Base-by-base conservation (phyloP, 2,329 filamentous ascomycete genomes). In the Zalaria sp. region DNA sequence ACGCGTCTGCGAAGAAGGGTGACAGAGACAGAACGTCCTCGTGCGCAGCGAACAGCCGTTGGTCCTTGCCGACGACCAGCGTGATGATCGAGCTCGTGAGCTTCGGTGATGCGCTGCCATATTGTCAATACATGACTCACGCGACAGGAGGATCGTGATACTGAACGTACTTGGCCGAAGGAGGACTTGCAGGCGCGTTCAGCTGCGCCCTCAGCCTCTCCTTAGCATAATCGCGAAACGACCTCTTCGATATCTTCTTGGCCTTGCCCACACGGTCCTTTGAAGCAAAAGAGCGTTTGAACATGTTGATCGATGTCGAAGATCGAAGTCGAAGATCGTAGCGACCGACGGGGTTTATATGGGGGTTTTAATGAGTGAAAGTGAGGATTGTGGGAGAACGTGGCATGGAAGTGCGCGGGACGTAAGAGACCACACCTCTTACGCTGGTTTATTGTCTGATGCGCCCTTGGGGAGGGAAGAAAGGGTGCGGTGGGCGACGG, bases 21-120 rank as follows among this genome's bases (percentile, higher is more conserved):
- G 86, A 89, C 64, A 84, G 77, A 58, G 76, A 77, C 50, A 95
- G 77, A 56, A 94, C 81, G 65, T 94, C 84, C 72, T 95, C 85
- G 66, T 95, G 88, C 57, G 87, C 88, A 55, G 88, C 88, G 72
- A 95, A 95, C 62, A 94, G 73, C 56, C 88, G 83, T 60, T 83
- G 81, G 57, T 94, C 87, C 54, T 68, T 69, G 53, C 88, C 88
- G 58, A 95, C 79, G 52, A 83, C 79, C 53, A 95, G 71, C 46
- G 87, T 93, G 64, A 93, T 73, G 64, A 94, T 93, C 57, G 87
- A 82, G 51, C 72, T 74, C 53, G 73, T 73, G 55, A 77, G 67
- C 53, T 57, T 66, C 40, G 67, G 67, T 35, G 67, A 69, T 47
- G 52, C 57, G 45, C 57, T 54, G 41, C 28, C 37, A 32, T 7